These are phyloP conservation scores for Saccharomycopsis sp. DNA, from an alignment of 805 yeast genomes.

Conservation along the genomic window DNA sequence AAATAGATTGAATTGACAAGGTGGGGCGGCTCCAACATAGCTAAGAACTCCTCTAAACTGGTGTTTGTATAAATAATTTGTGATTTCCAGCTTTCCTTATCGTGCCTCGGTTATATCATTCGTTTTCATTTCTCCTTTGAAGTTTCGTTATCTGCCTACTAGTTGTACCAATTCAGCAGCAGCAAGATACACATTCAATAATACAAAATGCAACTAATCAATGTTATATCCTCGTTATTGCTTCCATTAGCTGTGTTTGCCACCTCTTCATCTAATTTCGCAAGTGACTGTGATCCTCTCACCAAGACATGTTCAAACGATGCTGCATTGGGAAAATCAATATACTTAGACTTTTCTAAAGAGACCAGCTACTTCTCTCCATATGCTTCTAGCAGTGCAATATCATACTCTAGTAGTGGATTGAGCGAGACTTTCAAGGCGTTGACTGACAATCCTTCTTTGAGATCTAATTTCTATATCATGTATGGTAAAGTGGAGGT, in stretches of 20 bases:
- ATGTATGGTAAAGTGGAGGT: conserved; percentile 73
- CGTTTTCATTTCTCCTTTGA: background rate
- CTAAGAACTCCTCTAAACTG: background rate
- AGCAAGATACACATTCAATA: background rate
- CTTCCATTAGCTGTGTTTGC: conserved; percentile 1
- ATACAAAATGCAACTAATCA: background rate
- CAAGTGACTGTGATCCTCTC: conserved; percentile 19
- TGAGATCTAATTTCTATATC: conserved; percentile 56
- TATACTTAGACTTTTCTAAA: conserved; percentile 38
- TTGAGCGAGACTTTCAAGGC: conserved; percentile 41
- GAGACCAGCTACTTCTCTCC: conserved; percentile 30
- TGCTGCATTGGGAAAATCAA: conserved; percentile 47
- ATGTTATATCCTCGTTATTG: background rate
- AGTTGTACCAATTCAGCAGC: background rate
- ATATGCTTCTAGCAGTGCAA: conserved; percentile 25
- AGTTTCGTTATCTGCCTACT: background rate
- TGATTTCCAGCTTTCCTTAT: background rate
- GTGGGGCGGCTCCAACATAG: background rate
- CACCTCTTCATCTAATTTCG: conserved; percentile 7
- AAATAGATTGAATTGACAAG: background rate
- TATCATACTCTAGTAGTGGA: conserved; percentile 41
- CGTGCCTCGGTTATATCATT: background rate
- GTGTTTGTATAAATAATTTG: background rate
- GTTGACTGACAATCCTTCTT: conserved; percentile 54
- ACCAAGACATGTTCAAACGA: conserved; percentile 31